Evolutionary conservation across 192 early-diverging fungal genomes (phyloP), one percentile per base, ranked within the genome.

Genomic region (Coemansia sp.): DNA sequence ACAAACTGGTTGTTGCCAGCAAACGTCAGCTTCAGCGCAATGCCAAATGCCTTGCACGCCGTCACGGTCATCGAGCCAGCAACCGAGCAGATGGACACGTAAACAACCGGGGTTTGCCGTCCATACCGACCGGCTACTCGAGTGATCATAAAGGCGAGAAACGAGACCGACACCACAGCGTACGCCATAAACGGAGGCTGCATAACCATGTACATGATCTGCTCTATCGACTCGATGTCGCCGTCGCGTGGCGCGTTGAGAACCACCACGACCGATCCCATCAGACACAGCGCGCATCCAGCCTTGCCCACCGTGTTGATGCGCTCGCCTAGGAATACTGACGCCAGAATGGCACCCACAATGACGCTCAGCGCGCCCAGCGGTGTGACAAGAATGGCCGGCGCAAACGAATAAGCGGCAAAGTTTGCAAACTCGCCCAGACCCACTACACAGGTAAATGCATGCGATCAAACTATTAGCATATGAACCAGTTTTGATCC

Each of bases 401-500:
- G 95, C 46, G 93, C 94, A 86, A 92, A 97, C 36, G 92, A 89
- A 70, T 97, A 97, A 11, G 95, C 96, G 2, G 91, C 83, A 84
- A 98, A 96, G 81, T 98, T 98, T 59, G 91, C 91, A 60, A 92
- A 81, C 82, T 97, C 95, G 58, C 95, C 95, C 28, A 93, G 67
- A 5, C 89, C 88, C 95, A 97, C 91, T 93, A 83, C 53, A 70
- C 17, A 51, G 11, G 10, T 14, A 51, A 17, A 24, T 24, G 49
- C 40, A 44, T 44, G 40, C 49, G 23, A 52, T 52, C 20, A 23
- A 21, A 17, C 23, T 23, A 52, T 12, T 20, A 20, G 10, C 10
- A 34, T 34, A 34, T 34, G 8, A 34, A n/a, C 40, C 40, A 12
- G 40, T 44, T 44, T n/a, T 34, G 31, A 34, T 34, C 40, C 40